Conservation (phyloP, 805 yeast genomes). For the Pichia occidentalis region DNA sequence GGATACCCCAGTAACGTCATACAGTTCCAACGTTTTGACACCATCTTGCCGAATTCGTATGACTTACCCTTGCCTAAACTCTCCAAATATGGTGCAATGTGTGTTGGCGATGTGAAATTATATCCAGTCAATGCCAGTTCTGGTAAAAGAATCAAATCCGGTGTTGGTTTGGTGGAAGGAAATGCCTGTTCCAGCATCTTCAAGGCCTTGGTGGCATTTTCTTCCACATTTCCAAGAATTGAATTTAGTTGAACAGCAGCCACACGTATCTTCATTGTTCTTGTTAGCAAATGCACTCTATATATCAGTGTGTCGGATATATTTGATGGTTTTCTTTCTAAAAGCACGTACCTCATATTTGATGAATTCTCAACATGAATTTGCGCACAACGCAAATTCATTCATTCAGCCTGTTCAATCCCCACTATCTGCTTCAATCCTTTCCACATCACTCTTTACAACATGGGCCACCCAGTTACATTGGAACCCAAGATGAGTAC, state of each 20-base stretch:
- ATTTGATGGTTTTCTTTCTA: too few relatives aligned
- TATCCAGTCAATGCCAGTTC: constrained; percentile 85
- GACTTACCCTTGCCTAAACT: constrained; percentile 33
- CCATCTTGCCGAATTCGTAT: constrained; percentile 47
- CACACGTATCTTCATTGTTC: constrained; percentile 42
- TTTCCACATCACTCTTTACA: too few relatives aligned
- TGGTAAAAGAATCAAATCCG: constrained; percentile 73
- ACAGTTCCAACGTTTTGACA: constrained; percentile 47
- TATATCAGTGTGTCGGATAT: too few relatives aligned
- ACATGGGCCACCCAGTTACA: too few relatives aligned
- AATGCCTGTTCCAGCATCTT: constrained; percentile 32
- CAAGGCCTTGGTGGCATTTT: constrained; percentile 45
- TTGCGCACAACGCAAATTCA: too few relatives aligned
- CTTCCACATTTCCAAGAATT: constrained; percentile 48
- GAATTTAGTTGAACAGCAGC: constrained; percentile 70
- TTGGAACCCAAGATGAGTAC: constrained; percentile 11
- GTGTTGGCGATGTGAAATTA: constrained; percentile 44
- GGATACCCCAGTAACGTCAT: constrained; percentile 82
- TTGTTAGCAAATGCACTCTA: too few relatives aligned
- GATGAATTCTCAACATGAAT: too few relatives aligned
- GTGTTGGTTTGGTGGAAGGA: constrained; percentile 18
- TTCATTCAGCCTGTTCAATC: too few relatives aligned
- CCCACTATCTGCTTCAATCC: too few relatives aligned
- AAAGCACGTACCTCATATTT: too few relatives aligned
- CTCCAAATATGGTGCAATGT: constrained; percentile 56